Conservation (phyloP, 1,139 yeast genomes). For the Taphrina flavorubra region DNA sequence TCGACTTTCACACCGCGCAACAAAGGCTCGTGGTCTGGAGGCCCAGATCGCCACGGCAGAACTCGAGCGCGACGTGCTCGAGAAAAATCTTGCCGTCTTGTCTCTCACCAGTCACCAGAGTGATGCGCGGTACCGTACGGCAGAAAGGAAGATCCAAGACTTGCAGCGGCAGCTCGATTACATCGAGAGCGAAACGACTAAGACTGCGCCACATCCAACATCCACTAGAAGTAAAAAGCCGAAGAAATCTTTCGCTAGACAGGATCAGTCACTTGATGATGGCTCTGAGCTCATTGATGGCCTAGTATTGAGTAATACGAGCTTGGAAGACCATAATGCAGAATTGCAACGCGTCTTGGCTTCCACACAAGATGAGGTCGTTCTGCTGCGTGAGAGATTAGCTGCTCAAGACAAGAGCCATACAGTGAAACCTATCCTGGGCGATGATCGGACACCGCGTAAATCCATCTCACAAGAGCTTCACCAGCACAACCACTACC, state of each 20-base stretch:
- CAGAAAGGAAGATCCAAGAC: conserved; percentile 20
- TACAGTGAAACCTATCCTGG: neutral
- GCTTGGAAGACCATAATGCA: conserved; percentile 10
- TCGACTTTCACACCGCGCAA: conserved; percentile 6
- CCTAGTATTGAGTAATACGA: conserved; percentile 9
- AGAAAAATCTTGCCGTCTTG: conserved; percentile 16
- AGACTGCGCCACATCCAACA: neutral
- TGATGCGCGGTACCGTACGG: conserved; percentile 13
- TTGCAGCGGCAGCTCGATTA: conserved; percentile 8
- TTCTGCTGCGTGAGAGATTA: neutral
- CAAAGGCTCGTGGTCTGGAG: conserved; percentile 19
- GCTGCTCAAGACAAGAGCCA: neutral
- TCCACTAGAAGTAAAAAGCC: no score
- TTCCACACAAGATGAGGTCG: conserved; percentile 24
- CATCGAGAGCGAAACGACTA: neutral
- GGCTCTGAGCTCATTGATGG: neutral
- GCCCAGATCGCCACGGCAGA: conserved; percentile 19
- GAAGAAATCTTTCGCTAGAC: no score
- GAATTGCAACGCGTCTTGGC: conserved; percentile 29
- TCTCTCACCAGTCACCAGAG: conserved; percentile 10
- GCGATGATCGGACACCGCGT: conserved; percentile 11
- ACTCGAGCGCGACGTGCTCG: conserved; percentile 28
- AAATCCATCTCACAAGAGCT: conserved; percentile 34
- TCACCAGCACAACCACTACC: conserved; percentile 37
- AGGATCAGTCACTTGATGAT: no score